Evolutionary conservation across 2,329 filamentous ascomycete species (phyloP).

Genomic region (Thelonectria olida): DNA sequence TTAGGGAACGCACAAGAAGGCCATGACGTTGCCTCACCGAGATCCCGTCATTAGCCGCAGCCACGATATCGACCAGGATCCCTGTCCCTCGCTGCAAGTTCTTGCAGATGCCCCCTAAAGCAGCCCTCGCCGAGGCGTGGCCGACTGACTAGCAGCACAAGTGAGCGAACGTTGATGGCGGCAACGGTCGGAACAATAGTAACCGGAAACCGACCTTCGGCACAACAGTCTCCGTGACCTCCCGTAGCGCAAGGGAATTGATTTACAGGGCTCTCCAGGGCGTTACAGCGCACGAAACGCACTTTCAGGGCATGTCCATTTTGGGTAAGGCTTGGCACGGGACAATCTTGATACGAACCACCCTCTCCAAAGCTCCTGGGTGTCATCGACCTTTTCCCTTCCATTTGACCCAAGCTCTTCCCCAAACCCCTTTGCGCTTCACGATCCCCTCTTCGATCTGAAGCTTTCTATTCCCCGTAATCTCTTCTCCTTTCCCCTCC

Average conservation of each 20-base stretch:
- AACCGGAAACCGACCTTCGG: constrained; percentile 33
- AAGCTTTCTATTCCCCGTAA: constrained; percentile 19
- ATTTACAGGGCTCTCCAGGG: constrained; percentile 6
- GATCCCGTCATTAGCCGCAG: constrained; percentile 41
- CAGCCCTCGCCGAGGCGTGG: constrained; percentile 19
- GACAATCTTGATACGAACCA: constrained; percentile 44
- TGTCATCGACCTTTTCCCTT: constrained; percentile 40
- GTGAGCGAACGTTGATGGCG: constrained; percentile 7
- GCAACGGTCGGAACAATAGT: constrained; percentile 36
- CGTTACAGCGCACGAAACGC: neutral
- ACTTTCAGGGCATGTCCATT: constrained; percentile 26
- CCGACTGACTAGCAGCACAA: constrained; percentile 2
- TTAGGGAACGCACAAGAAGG: constrained; percentile 3
- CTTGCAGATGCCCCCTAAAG: neutral
- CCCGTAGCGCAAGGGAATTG: constrained; percentile 38
- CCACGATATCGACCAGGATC: neutral
- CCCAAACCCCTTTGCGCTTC: constrained; percentile 19
- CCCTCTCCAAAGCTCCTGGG: constrained; percentile 36
- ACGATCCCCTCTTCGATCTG: constrained; percentile 11
- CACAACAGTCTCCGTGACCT: constrained; percentile 39
- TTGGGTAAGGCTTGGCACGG: constrained; percentile 40
- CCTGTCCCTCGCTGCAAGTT: neutral
- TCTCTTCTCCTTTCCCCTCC: constrained; percentile 20
- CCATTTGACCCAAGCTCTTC: constrained; percentile 21
- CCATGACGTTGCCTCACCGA: constrained; percentile 32